A percentile compares a stretch with the other conserved stretches of the same genome.
phyloP scores from a whole-genome alignment of 495 filamentous ascomycete genomes.

The Penicillium malachiteum region DNA sequence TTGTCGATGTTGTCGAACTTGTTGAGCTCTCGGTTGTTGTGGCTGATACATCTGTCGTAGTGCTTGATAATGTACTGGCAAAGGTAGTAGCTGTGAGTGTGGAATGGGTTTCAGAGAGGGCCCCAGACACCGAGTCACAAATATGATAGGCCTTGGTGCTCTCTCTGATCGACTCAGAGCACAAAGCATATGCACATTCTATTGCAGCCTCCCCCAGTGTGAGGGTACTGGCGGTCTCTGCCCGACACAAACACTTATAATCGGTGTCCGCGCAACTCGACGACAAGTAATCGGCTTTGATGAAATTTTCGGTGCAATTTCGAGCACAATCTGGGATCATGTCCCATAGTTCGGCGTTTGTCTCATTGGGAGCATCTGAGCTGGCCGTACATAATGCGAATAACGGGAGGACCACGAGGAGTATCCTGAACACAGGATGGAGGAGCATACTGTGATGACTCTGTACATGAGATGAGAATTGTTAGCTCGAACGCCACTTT shows the following conservation, averaged over 20 bases:
- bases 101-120: conserved; percentile 57
- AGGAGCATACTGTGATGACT: conserved; percentile 36
- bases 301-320: conserved; percentile 60
- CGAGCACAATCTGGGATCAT: conserved; percentile 64
- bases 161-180: conserved; percentile 26
- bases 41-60: conserved; percentile 14
- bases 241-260: conserved; percentile 63
- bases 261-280: conserved; percentile 44
- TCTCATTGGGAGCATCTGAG: conserved; percentile 16
- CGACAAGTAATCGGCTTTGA: conserved; percentile 55
- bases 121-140: conserved; percentile 52
- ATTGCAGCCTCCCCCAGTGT: conserved; percentile 69
- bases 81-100: conserved; percentile 60
- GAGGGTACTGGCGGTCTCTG: conserved; percentile 57
- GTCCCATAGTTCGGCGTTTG: conserved; percentile 23
- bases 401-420: conserved; percentile 27
- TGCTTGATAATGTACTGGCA: conserved; percentile 25
- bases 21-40: background rate
- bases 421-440: conserved; percentile 26
- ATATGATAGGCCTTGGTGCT: conserved; percentile 52
- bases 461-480: background rate
- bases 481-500: background rate
- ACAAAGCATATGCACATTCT: conserved; percentile 56
- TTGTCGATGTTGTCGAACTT: conserved; percentile 1
- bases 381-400: conserved; percentile 13